A percentile compares a stretch with the other conserved stretches of the same genome.
These are phyloP conservation scores for Aegilops bicornis DNA, from an alignment of 176 grass and related monocot species.

Conservation along the genomic window DNA sequence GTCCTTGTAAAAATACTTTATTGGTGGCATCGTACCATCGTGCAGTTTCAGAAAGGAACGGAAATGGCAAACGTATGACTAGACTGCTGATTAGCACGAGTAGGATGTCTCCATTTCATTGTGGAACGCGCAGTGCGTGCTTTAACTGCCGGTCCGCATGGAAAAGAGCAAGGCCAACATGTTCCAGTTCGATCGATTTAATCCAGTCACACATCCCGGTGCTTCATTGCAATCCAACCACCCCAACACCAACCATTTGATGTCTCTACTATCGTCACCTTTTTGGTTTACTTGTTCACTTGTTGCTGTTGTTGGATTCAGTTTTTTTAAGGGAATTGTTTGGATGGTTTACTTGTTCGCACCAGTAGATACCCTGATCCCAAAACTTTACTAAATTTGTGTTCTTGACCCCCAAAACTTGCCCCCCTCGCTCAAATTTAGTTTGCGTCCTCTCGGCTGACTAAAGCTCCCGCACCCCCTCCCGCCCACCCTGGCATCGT, in stretches of 20 bases:
- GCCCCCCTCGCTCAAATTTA: too few relatives aligned
- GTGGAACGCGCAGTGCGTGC: background rate
- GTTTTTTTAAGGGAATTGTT: too few relatives aligned
- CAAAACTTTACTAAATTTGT: too few relatives aligned
- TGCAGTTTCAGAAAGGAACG: background rate
- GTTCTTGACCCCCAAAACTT: too few relatives aligned
- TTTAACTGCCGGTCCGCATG: background rate
- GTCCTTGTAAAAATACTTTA: background rate
- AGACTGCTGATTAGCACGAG: background rate
- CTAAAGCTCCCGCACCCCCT: too few relatives aligned
- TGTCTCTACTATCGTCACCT: too few relatives aligned
- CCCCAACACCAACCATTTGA: background rate
- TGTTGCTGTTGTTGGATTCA: too few relatives aligned
- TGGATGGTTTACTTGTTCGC: too few relatives aligned
- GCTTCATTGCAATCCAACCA: background rate
- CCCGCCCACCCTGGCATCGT: too few relatives aligned
- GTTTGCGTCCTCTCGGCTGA: too few relatives aligned
- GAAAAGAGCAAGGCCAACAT: background rate
- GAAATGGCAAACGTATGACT: background rate
- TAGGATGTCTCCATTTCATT: background rate
- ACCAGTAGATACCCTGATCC: too few relatives aligned
- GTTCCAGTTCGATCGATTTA: background rate
- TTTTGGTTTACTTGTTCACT: too few relatives aligned
- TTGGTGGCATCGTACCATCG: background rate
- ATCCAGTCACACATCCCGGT: background rate